Conservation (phyloP, 495 filamentous ascomycete genomes). For the Collariella sp. region DNA sequence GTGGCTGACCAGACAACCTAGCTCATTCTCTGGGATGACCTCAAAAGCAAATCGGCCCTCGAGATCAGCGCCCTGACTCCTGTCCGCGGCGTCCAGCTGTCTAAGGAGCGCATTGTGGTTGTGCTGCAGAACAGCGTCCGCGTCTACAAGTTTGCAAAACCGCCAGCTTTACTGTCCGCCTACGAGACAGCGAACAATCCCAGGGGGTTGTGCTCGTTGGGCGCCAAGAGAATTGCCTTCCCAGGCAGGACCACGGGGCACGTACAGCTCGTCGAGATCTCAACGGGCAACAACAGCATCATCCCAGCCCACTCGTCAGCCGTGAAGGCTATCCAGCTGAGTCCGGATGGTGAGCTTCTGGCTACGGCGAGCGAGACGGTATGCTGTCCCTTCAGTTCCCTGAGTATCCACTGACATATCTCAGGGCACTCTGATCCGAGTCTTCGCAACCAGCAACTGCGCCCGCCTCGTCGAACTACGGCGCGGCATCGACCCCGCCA, state of each 20-base stretch:
- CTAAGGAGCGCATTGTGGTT: constrained; percentile 69
- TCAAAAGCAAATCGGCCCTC: constrained; percentile 63
- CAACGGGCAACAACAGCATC: constrained; percentile 80
- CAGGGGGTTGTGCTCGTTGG: constrained; percentile 70
- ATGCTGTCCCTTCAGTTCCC: constrained; percentile 17
- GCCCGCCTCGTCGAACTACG: constrained; percentile 74
- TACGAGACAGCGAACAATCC: constrained; percentile 87
- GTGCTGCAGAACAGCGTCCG: constrained; percentile 75
- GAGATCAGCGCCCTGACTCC: constrained; percentile 47
- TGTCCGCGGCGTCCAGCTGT: constrained; percentile 69
- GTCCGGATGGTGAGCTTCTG: constrained; percentile 67
- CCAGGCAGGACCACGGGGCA: constrained; percentile 80
- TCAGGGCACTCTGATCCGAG: constrained; percentile 81
- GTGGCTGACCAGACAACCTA: constrained; percentile 22
- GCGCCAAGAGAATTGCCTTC: constrained; percentile 63
- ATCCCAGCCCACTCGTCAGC: constrained; percentile 81
- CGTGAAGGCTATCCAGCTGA: constrained; percentile 71
- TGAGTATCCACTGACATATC: no score
- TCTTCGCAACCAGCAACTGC: constrained; percentile 70
- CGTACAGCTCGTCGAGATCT: constrained; percentile 80
- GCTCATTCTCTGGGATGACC: constrained; percentile 90
- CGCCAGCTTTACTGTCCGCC: constrained; percentile 59
- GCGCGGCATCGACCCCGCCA: constrained; percentile 79
- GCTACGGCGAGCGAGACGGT: constrained; percentile 88
- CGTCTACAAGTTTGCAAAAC: constrained; percentile 69